Conservation (phyloP, 192 early-diverging fungal species). For the Coemansia sp. region DNA sequence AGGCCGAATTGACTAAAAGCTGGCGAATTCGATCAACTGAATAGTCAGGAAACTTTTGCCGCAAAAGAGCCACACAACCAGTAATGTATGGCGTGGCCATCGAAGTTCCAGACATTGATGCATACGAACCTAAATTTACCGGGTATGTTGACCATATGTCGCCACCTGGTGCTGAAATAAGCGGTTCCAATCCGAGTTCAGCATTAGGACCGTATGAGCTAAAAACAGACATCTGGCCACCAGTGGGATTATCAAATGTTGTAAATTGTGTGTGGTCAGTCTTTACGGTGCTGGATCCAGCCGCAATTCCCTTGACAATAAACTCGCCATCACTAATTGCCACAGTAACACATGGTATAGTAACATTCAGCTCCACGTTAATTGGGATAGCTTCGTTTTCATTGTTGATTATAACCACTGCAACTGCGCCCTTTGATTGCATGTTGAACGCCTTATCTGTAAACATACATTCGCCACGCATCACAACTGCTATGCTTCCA, state of each 20-base stretch:
- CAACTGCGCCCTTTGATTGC: slow-evolving; percentile 53
- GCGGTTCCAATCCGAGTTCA: slow-evolving; percentile 60
- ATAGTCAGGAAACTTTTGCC: slow-evolving; percentile 47
- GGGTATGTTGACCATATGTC: slow-evolving; percentile 67
- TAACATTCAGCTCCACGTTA: slow-evolving; percentile 13
- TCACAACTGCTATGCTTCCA: slow-evolving; percentile 52
- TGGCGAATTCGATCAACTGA: slow-evolving; percentile 8
- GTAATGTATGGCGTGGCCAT: slow-evolving; percentile 77
- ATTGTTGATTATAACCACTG: slow-evolving; percentile 55
- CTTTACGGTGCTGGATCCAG: background rate
- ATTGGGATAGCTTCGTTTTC: slow-evolving; percentile 20
- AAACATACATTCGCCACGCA: slow-evolving; percentile 54
- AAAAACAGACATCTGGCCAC: slow-evolving; percentile 42
- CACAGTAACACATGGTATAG: slow-evolving; percentile 50
- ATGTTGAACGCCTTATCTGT: slow-evolving; percentile 46
- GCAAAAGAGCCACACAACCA: slow-evolving; percentile 64
- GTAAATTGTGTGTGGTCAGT: slow-evolving; percentile 25
- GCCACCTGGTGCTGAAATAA: slow-evolving; percentile 64
- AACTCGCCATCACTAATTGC: slow-evolving; percentile 37
- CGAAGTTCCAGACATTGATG: slow-evolving; percentile 65
- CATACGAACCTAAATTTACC: slow-evolving; percentile 36
- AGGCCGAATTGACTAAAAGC: slow-evolving; percentile 7
- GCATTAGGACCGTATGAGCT: slow-evolving; percentile 66
- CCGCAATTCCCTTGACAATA: slow-evolving; percentile 16
- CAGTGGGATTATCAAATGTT: slow-evolving; percentile 4